Evolutionary conservation across 1,139 yeast species (phyloP), one percentile per base, ranked within the genome.

Genomic region (Geotrichum bryndzae): DNA sequence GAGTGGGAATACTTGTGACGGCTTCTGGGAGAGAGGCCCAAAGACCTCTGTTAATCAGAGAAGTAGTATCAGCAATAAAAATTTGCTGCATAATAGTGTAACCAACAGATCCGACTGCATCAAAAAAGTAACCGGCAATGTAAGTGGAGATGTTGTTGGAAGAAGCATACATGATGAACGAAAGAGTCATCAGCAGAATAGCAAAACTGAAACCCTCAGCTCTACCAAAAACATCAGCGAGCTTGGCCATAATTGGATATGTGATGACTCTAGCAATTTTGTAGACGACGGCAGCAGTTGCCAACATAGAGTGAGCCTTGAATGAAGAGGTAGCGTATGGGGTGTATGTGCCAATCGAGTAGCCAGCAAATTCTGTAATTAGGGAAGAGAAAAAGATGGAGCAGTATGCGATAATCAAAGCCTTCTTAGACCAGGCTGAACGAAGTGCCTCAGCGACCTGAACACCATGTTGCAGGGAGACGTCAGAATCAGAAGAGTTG

Each of bases 261-360:
- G 78, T 70, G 25, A 74, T 73, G 31, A 79, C 77, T 52, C 75
- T 72, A 48, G 79, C 68, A 64, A 78, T 76, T 55, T 77, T 75
- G 60, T 76, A 75, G 5, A 77, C 76, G 31, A 77, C 79, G 51
- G 75, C 77, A 41, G 77, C 76, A 11, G 79, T 76, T 3, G 80
- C 68, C 45, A 78, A 69, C 59, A 77, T 64, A 4, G 80, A 73
- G 66, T 76, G 79, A 38, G 73, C 72, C 54, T 72, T 66, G 68
- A 78, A 78, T 23, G 70, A 66, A 7, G 79, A 74, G 0, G 81
- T 77, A 5, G 80, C 81, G 59, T 73, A 77, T 7, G 77, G 74
- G 25, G 76, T 71, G 59, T 78, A 78, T 56, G 72, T 71, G 50
- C 67, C 69, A 1, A 80, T 72, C 22, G 82, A 77, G 52, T 76